phyloP scores from a whole-genome alignment of 495 filamentous ascomycete genomes.

The Penicillium angulare region DNA sequence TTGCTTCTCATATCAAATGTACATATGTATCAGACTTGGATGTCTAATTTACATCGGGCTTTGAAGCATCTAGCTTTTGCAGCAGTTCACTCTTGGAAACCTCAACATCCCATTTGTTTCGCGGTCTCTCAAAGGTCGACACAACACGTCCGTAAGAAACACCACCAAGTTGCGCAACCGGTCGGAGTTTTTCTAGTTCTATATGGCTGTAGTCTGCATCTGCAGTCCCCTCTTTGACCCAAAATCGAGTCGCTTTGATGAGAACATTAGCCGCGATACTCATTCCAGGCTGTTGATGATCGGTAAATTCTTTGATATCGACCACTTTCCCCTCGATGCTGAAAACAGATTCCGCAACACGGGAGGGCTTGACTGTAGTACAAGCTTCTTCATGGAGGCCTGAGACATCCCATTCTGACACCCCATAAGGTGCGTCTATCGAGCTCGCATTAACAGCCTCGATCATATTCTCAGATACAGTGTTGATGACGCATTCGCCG shows the following conservation, averaged over 20 bases:
- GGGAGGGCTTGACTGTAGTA: conserved; percentile 56
- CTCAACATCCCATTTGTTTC: conserved; percentile 61
- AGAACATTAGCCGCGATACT: conserved; percentile 67
- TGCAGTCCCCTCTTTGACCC: conserved; percentile 77
- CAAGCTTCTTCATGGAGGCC: conserved; percentile 66
- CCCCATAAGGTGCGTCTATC: conserved; percentile 72
- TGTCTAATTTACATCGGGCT: not conserved
- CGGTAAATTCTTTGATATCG: conserved; percentile 68
- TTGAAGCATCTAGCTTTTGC: conserved; percentile 37
- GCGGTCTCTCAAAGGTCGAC: conserved; percentile 65
- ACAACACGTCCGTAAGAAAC: conserved; percentile 69
- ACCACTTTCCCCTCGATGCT: conserved; percentile 73
- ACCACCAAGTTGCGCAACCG: conserved; percentile 73
- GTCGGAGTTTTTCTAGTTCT: conserved; percentile 65
- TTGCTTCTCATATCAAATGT: too few species aligned
- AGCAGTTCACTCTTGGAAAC: conserved; percentile 44
- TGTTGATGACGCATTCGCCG: conserved; percentile 73
- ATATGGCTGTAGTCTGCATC: conserved; percentile 69
- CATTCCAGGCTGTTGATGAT: conserved; percentile 59
- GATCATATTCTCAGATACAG: conserved; percentile 74
- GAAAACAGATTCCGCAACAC: conserved; percentile 78
- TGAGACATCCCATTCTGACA: conserved; percentile 73
- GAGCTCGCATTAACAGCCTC: conserved; percentile 79
- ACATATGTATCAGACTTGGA: too few species aligned
- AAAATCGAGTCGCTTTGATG: conserved; percentile 78